Conservation (phyloP, 192 early-diverging fungal genomes). For the Powellomyces hirtus region DNA sequence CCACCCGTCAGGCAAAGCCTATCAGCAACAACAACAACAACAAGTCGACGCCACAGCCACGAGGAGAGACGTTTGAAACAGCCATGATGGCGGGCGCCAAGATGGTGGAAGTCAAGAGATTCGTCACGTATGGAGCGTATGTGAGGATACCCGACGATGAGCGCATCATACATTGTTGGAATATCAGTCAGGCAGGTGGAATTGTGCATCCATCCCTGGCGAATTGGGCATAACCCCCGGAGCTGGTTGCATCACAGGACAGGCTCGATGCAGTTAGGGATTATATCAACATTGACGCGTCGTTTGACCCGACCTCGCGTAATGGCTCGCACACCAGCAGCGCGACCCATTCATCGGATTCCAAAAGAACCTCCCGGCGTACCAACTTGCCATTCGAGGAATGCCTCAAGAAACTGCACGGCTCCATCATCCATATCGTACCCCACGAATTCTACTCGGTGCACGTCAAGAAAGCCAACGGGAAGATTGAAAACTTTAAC, state of each 20-base stretch:
- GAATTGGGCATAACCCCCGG: too few species aligned
- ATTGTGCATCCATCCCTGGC: too few species aligned
- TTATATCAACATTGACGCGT: background rate
- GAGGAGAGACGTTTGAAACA: too few species aligned
- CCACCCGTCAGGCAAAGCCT: too few species aligned
- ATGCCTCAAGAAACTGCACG: background rate
- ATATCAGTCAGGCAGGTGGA: too few species aligned
- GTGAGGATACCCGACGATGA: too few species aligned
- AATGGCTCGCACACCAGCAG: background rate
- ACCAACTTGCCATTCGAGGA: conserved; percentile 1
- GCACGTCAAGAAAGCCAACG: conserved; percentile 6
- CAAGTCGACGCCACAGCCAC: too few species aligned
- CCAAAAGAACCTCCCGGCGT: background rate
- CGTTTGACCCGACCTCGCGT: background rate
- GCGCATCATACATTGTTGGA: too few species aligned
- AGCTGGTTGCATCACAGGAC: conserved; percentile 1
- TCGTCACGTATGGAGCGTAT: too few species aligned
- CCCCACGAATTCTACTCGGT: conserved; percentile 1
- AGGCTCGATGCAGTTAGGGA: background rate
- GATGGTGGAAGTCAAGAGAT: too few species aligned
- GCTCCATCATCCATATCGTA: background rate
- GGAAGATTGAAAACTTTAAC: conserved; percentile 12
- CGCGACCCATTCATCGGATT: background rate
- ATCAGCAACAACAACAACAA: too few species aligned
- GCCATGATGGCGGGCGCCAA: too few species aligned